A percentile compares a stretch with the other conserved stretches of the same genome.
Evolutionary conservation across 2,329 filamentous ascomycete genomes (phyloP).

Genomic region (Septoria linicola): DNA sequence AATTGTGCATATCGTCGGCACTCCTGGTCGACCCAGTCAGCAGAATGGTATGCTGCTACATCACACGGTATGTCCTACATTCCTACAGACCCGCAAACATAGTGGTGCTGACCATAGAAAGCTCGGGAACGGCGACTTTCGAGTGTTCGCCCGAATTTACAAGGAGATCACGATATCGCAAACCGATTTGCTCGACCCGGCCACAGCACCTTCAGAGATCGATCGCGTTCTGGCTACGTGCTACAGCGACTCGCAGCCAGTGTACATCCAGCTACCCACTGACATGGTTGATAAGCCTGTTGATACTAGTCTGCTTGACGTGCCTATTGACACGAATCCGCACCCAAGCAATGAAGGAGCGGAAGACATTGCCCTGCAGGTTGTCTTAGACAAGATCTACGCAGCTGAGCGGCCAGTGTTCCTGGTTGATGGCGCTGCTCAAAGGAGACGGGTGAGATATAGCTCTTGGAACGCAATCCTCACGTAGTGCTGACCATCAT

Average conservation of each 20-base stretch:
- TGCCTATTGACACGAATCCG: conserved; percentile 65
- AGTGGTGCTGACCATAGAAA: not conserved
- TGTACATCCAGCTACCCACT: conserved; percentile 80
- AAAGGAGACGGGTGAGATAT: conserved; percentile 8
- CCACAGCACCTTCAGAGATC: conserved; percentile 71
- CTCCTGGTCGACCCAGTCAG: conserved; percentile 42
- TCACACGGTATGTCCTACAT: conserved; percentile 38
- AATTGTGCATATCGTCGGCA: conserved; percentile 50
- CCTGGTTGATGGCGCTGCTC: conserved; percentile 66
- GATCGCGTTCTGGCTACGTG: conserved; percentile 75
- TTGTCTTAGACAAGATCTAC: conserved; percentile 71
- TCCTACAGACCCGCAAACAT: no score
- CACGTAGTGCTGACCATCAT: not conserved
- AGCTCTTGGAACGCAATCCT: not conserved
- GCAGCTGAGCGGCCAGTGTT: conserved; percentile 73
- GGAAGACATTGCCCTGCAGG: conserved; percentile 80
- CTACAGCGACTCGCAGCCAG: conserved; percentile 70
- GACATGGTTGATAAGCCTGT: conserved; percentile 77
- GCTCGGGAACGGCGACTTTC: conserved; percentile 64
- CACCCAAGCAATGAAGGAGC: conserved; percentile 66
- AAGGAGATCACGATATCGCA: conserved; percentile 68
- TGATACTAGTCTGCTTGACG: conserved; percentile 69
- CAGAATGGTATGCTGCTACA: conserved; percentile 46
- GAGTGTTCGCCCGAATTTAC: conserved; percentile 79
- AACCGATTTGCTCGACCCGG: conserved; percentile 66